Evolutionary conservation across 2,329 filamentous ascomycete species (phyloP).

Genomic region (Alternaria viburni): DNA sequence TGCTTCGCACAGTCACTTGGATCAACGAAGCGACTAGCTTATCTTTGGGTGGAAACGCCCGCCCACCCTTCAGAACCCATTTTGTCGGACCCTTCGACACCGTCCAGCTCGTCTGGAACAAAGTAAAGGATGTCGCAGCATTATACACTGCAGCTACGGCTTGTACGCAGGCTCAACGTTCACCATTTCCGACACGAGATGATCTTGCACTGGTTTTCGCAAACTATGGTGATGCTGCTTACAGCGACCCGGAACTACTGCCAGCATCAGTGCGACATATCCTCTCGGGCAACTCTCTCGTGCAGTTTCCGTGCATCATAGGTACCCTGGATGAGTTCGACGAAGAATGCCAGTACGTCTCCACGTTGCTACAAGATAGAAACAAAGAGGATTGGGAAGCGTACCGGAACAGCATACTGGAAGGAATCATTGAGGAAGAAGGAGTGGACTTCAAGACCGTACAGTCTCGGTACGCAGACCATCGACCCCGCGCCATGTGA

Average conservation of each 20-base stretch:
- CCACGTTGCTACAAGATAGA: not conserved
- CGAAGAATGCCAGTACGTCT: not conserved
- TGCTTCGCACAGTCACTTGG: not conserved
- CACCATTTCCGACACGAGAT: not conserved
- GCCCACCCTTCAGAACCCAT: accelerated
- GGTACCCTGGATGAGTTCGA: not conserved
- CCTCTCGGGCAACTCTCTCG: not conserved
- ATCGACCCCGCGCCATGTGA: not conserved
- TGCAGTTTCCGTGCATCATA: not conserved
- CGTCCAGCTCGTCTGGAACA: not conserved
- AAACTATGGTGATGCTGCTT: not conserved
- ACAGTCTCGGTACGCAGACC: not conserved
- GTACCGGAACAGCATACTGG: not conserved
- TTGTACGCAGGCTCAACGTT: not conserved
- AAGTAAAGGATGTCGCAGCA: not conserved
- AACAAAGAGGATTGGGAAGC: not conserved
- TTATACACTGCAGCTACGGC: not conserved
- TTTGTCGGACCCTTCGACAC: not conserved
- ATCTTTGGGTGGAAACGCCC: not conserved
- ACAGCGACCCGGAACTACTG: not conserved
- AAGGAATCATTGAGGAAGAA: not conserved
- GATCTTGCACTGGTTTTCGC: not conserved
- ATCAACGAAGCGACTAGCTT: not conserved
- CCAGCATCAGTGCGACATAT: not conserved
- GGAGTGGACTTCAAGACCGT: not conserved